A percentile compares a stretch with the other conserved stretches of the same genome.
Conservation (phyloP, 345 rosid genomes). For the Gossypium thurberi region DNA sequence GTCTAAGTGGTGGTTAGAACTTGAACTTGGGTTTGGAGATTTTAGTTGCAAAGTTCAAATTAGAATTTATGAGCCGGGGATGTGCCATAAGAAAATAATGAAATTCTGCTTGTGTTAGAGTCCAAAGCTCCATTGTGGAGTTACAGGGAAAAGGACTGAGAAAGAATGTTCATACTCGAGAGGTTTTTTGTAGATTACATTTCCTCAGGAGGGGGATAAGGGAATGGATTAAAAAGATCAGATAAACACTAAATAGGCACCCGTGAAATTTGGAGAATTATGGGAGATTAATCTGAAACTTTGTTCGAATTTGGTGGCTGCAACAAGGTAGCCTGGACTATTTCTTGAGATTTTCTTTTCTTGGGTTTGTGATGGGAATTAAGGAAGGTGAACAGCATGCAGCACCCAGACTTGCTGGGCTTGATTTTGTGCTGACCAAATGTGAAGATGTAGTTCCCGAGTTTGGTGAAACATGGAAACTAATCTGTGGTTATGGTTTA, state of each 20-base stretch:
- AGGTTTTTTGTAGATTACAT: no score
- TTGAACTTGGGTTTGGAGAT: neutral
- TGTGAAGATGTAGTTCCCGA: neutral
- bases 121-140: neutral
- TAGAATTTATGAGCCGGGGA: neutral
- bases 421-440: neutral
- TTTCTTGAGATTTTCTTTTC: neutral
- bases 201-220: neutral
- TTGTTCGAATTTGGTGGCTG: neutral
- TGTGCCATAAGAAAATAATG: neutral
- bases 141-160: neutral
- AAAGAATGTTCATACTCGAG: neutral
- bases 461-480: conserved; percentile 1
- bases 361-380: neutral
- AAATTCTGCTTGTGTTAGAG: no score
- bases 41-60: neutral
- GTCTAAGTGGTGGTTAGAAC: neutral
- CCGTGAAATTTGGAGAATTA: neutral
- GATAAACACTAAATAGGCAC: neutral
- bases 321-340: neutral
- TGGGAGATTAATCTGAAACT: neutral
- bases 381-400: neutral
- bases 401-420: neutral
- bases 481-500: neutral
- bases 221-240: neutral